phyloP scores from a whole-genome alignment of 1,284 basidiomycete species.

The Porogramme epimiltina region DNA sequence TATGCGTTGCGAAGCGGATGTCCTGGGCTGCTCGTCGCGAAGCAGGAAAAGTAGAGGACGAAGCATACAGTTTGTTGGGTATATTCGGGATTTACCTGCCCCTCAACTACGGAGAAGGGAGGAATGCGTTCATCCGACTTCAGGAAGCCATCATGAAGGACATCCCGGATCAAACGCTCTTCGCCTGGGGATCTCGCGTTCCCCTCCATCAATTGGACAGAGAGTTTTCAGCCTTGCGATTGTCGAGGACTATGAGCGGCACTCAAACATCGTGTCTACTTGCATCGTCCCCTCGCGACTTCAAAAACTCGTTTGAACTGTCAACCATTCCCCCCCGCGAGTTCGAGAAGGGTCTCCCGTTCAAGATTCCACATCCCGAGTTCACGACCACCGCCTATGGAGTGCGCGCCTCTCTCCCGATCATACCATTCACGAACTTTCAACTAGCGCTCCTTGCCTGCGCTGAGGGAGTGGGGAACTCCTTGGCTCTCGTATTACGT shows the following conservation, averaged over 20 bases:
- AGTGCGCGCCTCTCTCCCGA: no score
- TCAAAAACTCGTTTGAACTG: no score
- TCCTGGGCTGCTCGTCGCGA: slow-evolving; percentile 9
- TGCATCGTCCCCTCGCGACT: no score
- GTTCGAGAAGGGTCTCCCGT: no score
- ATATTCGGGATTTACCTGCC: slow-evolving; percentile 11
- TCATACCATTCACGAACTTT: no score
- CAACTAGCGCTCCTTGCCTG: no score
- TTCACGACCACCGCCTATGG: no score
- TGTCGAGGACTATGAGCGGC: not conserved
- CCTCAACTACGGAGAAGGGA: slow-evolving; percentile 11
- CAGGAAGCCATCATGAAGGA: slow-evolving; percentile 12
- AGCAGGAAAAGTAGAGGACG: slow-evolving; percentile 6
- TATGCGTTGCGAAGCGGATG: slow-evolving; percentile 12
- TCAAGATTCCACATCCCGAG: no score
- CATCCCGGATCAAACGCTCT: slow-evolving; percentile 12
- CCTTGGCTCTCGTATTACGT: no score
- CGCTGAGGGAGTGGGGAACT: no score
- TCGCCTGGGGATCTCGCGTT: slow-evolving; percentile 10
- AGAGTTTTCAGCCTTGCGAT: not conserved
- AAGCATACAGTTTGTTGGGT: slow-evolving; percentile 13
- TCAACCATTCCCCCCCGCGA: no score
- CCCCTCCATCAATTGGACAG: no score
- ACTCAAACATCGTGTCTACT: not conserved
- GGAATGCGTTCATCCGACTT: slow-evolving; percentile 10